Evolutionary conservation across 2,329 filamentous ascomycete species (phyloP), one percentile per base, ranked within the genome.

Genomic region (Fusarium zealandicum): DNA sequence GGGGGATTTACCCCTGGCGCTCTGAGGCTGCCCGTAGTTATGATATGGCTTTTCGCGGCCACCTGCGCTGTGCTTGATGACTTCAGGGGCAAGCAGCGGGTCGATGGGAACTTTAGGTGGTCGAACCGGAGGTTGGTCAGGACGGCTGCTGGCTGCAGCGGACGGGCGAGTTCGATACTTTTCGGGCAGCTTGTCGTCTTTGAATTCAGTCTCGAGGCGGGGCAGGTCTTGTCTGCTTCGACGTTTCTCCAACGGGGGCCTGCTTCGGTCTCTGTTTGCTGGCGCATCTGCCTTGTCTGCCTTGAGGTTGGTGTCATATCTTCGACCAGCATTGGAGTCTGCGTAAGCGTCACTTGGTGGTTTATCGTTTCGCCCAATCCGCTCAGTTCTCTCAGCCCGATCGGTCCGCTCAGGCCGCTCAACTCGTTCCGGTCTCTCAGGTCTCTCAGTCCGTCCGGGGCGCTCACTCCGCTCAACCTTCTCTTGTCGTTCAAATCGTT

Each of bases 41-140:
- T 75, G 73, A 44, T 80, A 80, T 0, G 69, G 64, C 45, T 77
- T 75, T 32, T 82, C 78, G 3, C 79, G 74, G 5, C 77, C 73
- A 4, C 71, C 71, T 10, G 73, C 68, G 1, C 73, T 70, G 28
- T 75, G 73, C 42, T 75, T 79, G 22, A 76, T 74, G 2, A 78
- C 67, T 3, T 78, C 70, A 0, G 80, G 79, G 1, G 78, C 76
- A 6, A 79, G 59, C 20, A 74, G 67, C 1, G 67, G 69, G 35
- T 78, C 74, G 5, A 71, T 70, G 6, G 63, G 49, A 38, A 67
- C 49, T 27, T 63, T 64, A 27, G 71, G 66, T 14, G 68, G 54
- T 35, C 63, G 58, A 59, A 70, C 43, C 20, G 70, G 59, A 7
- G 68, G 65, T 28, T 73, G 72, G 35, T 31, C 28, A 6, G 28